Conservation (phyloP, 1,284 basidiomycete genomes). For the Mycena citricolor region DNA sequence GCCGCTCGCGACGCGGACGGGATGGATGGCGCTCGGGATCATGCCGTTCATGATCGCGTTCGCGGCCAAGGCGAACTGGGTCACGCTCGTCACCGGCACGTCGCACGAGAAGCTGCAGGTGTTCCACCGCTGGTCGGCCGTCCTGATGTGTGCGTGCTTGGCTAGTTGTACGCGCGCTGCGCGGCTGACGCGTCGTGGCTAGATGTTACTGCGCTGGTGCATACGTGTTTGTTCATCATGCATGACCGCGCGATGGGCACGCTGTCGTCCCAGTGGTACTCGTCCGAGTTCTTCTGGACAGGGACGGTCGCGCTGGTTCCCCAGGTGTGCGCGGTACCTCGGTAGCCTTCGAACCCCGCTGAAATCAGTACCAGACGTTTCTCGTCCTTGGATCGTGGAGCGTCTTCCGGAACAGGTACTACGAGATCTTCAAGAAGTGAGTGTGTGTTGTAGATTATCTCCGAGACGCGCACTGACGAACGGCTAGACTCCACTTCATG, state of each 20-base stretch:
- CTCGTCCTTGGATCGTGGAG: slow-evolving; percentile 35
- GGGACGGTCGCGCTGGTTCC: slow-evolving; percentile 40
- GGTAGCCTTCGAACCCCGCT: neutral
- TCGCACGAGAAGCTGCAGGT: slow-evolving; percentile 48
- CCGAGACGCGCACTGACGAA: slow-evolving; percentile 1
- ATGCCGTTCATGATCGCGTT: slow-evolving; percentile 40
- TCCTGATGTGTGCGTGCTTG: slow-evolving; percentile 34
- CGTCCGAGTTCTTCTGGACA: slow-evolving; percentile 33
- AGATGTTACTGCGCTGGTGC: slow-evolving; percentile 39
- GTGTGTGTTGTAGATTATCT: neutral
- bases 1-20: slow-evolving; percentile 38
- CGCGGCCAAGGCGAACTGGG: slow-evolving; percentile 41
- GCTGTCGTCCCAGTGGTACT: slow-evolving; percentile 26
- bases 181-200: too few species aligned
- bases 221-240: slow-evolving; percentile 37
- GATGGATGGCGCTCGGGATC: slow-evolving; percentile 36
- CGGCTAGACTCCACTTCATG: slow-evolving; percentile 26
- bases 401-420: slow-evolving; percentile 35
- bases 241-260: slow-evolving; percentile 25
- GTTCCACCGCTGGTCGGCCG: slow-evolving; percentile 41
- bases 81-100: slow-evolving; percentile 38
- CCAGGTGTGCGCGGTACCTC: slow-evolving; percentile 25
- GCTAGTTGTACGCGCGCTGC: neutral
- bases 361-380: slow-evolving; percentile 23
- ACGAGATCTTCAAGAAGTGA: slow-evolving; percentile 42